A percentile compares a stretch with the other conserved stretches of the same genome.
Conservation (phyloP, 306 rosid genomes). For the Herpetospermum pedunculosum region DNA sequence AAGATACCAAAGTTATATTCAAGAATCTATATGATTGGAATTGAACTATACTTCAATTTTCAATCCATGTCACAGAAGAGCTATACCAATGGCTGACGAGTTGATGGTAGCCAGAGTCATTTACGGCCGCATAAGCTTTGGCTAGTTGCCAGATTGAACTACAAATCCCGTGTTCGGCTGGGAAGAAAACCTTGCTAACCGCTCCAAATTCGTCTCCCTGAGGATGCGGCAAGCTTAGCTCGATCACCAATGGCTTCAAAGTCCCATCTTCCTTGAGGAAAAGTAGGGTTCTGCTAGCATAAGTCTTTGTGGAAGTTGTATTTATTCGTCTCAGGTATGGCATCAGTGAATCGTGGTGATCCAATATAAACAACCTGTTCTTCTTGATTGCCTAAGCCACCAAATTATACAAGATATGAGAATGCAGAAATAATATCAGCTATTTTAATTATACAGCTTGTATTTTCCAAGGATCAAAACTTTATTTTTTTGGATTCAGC, state of each 20-base stretch:
- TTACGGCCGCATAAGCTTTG: slow-evolving; percentile 34
- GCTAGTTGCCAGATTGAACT: slow-evolving; percentile 6
- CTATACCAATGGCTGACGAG: slow-evolving; percentile 6
- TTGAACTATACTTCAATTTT: neutral
- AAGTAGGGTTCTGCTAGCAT: slow-evolving; percentile 49
- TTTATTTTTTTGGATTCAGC: neutral
- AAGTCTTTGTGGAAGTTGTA: slow-evolving; percentile 27
- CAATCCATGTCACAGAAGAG: neutral
- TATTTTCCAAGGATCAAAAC: neutral
- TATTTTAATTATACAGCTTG: neutral
- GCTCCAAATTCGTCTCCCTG: slow-evolving; percentile 44
- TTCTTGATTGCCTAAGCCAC: slow-evolving; percentile 37
- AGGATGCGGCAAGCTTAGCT: slow-evolving; percentile 21
- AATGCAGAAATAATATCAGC: neutral
- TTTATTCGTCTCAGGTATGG: neutral
- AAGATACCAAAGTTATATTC: slow-evolving; percentile 18
- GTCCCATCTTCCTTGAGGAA: slow-evolving; percentile 57
- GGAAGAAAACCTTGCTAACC: slow-evolving; percentile 33
- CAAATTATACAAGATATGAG: neutral
- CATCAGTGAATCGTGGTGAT: slow-evolving; percentile 4
- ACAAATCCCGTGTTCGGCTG: slow-evolving; percentile 39
- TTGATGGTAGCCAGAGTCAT: slow-evolving; percentile 23
- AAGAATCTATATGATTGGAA: neutral
- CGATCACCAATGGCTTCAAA: slow-evolving; percentile 47
- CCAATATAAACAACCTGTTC: slow-evolving; percentile 21